Conservation (phyloP, 2,329 filamentous ascomycete genomes). For the Amauroascus verrucosus region DNA sequence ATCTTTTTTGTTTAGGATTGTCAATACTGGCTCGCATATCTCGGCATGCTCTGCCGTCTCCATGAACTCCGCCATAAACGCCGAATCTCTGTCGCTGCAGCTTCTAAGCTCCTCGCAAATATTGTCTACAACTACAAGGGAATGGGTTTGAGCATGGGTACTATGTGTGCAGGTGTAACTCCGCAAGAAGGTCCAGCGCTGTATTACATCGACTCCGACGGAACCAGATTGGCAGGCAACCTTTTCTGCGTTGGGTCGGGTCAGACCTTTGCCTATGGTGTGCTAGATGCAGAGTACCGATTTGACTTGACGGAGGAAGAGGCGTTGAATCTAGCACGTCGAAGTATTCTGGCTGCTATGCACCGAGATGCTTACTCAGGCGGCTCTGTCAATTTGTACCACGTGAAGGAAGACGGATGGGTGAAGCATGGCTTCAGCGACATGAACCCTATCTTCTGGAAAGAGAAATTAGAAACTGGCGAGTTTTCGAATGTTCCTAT, state of each 20-base stretch:
- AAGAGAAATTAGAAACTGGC: slow-evolving; percentile 95
- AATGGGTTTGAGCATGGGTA: slow-evolving; percentile 97
- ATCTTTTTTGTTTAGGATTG: slow-evolving; percentile 54
- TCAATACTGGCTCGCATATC: slow-evolving; percentile 98
- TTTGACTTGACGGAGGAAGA: slow-evolving; percentile 83
- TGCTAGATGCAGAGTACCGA: slow-evolving; percentile 87
- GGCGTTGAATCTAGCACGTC: slow-evolving; percentile 77
- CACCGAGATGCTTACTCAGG: slow-evolving; percentile 98
- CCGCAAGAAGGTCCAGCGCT: slow-evolving; percentile 84
- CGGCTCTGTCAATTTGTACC: slow-evolving; percentile 97
- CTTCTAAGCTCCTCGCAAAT: slow-evolving; percentile 97
- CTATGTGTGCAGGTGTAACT: slow-evolving; percentile 97
- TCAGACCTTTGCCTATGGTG: slow-evolving; percentile 97
- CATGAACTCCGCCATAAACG: slow-evolving; percentile 99
- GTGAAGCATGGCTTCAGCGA: slow-evolving; percentile 97
- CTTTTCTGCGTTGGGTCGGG: slow-evolving; percentile 97
- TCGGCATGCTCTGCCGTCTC: slow-evolving; percentile 97
- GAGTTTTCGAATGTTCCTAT: slow-evolving; percentile 95
- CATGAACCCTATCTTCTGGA: slow-evolving; percentile 99
- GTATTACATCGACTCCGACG: slow-evolving; percentile 98
- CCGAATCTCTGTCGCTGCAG: slow-evolving; percentile 92
- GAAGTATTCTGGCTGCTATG: slow-evolving; percentile 90
- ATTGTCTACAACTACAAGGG: slow-evolving; percentile 98
- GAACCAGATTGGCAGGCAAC: slow-evolving; percentile 83
- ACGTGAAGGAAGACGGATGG: slow-evolving; percentile 98